These are phyloP conservation scores for Naganishia friedmannii DNA, from an alignment of 768 basidiomycete species.

Conservation along the genomic window DNA sequence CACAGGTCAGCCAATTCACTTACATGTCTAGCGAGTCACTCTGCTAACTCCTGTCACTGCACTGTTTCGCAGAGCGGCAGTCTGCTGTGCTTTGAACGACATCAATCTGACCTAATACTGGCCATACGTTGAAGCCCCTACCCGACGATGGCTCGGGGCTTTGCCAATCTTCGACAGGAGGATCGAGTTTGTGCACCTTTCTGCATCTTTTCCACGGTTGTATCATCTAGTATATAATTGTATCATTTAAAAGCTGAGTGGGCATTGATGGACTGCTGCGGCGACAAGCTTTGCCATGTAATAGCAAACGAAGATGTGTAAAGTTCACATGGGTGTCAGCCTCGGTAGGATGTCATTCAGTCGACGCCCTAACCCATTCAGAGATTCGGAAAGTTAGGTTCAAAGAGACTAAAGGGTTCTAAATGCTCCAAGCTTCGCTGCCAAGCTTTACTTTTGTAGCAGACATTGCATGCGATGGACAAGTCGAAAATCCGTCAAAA, in stretches of 20 bases:
- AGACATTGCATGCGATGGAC: too few species aligned
- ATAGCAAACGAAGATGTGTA: too few species aligned
- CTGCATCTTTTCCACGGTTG: background rate
- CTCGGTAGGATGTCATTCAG: too few species aligned
- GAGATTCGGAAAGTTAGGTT: too few species aligned
- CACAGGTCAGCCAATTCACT: conserved; percentile 36
- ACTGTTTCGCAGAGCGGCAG: conserved; percentile 76
- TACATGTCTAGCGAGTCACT: background rate
- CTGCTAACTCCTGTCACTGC: background rate
- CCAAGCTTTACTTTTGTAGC: too few species aligned
- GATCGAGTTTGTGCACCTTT: background rate
- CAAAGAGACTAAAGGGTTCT: too few species aligned
- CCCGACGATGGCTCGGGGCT: too few species aligned
- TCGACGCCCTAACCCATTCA: too few species aligned
- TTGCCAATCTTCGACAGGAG: too few species aligned
- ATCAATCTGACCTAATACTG: conserved; percentile 50
- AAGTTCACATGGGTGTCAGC: too few species aligned
- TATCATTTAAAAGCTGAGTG: background rate
- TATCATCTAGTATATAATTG: background rate
- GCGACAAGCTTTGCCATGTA: background rate
- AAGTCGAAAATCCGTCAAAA: background rate
- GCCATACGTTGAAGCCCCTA: too few species aligned
- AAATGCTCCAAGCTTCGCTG: too few species aligned
- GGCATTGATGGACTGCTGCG: background rate
- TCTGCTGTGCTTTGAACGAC: conserved; percentile 56